phyloP scores from a whole-genome alignment of 306 rosid species.

The Quercus ilex region DNA sequence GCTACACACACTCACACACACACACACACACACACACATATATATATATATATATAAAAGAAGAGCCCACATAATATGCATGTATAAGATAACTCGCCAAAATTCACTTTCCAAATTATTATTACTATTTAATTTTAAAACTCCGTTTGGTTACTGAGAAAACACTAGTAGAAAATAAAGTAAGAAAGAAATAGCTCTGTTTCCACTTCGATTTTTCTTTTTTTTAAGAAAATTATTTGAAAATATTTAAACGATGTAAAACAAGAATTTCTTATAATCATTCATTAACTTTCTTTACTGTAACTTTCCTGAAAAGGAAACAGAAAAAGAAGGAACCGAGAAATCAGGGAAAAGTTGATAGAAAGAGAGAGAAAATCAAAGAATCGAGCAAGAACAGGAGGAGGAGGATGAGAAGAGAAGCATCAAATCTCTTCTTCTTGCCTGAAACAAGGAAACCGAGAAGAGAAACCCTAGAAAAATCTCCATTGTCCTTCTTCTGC shows the following conservation, averaged over 20 bases:
- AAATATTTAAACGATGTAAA: not conserved
- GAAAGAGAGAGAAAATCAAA: not conserved
- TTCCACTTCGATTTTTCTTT: too few relatives aligned
- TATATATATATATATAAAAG: too few relatives aligned
- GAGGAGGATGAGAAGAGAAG: not conserved
- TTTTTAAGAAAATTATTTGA: too few relatives aligned
- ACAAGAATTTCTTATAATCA: not conserved
- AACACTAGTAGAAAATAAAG: not conserved
- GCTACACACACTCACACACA: too few relatives aligned
- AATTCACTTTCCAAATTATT: too few relatives aligned
- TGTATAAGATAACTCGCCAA: too few relatives aligned
- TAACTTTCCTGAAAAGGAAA: not conserved
- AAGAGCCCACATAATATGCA: too few relatives aligned
- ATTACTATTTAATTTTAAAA: not conserved
- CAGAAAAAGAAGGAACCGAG: not conserved
- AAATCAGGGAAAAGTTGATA: not conserved
- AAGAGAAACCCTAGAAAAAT: conserved; percentile 39
- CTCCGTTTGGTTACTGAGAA: not conserved
- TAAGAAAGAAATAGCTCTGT: not conserved
- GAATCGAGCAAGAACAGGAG: not conserved
- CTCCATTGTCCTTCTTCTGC: conserved; percentile 30
- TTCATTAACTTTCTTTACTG: not conserved
- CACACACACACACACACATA: too few relatives aligned
- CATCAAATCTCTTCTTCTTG: conserved; percentile 14
- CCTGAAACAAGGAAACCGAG: conserved; percentile 51